Evolutionary conservation across 2,329 filamentous ascomycete species (phyloP).

Genomic region (Neobulgaria alba): DNA sequence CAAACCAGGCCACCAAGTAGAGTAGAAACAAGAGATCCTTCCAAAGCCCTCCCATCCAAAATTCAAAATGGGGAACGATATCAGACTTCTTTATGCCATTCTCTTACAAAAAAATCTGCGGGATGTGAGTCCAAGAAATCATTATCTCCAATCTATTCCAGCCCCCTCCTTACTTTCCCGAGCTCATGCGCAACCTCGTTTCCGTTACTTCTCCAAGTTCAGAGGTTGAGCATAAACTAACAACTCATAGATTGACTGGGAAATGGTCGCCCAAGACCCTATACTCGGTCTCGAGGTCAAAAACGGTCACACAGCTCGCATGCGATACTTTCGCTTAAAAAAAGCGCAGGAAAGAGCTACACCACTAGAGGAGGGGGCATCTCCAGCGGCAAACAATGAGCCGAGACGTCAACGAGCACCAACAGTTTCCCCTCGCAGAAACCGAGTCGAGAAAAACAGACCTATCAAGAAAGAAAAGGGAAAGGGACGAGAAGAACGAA

Average conservation of each 20-base stretch:
- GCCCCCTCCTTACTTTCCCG: not conserved
- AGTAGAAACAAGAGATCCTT: slow-evolving; percentile 7
- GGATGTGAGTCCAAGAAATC: slow-evolving; percentile 30
- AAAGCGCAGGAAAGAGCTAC: slow-evolving; percentile 39
- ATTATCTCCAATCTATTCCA: not conserved
- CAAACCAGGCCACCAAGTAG: not conserved
- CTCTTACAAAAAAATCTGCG: slow-evolving; percentile 46
- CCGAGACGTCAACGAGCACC: not conserved
- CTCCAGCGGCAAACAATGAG: no score
- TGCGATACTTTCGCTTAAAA: slow-evolving; percentile 46
- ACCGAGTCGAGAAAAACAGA: not conserved
- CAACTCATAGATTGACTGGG: slow-evolving; percentile 41
- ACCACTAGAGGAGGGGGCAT: not conserved
- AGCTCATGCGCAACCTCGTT: no score
- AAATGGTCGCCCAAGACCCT: slow-evolving; percentile 36
- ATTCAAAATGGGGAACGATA: slow-evolving; percentile 36
- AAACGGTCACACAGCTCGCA: slow-evolving; percentile 48
- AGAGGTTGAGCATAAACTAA: not conserved
- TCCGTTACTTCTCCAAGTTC: no score
- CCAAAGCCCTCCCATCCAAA: slow-evolving; percentile 30
- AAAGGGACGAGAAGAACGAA: not conserved
- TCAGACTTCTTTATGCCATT: slow-evolving; percentile 45
- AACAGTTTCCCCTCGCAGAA: not conserved
- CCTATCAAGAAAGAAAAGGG: not conserved
- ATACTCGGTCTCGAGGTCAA: slow-evolving; percentile 36